phyloP scores from a whole-genome alignment of 2,329 filamentous ascomycete genomes.

The Neoascochyta sp. region DNA sequence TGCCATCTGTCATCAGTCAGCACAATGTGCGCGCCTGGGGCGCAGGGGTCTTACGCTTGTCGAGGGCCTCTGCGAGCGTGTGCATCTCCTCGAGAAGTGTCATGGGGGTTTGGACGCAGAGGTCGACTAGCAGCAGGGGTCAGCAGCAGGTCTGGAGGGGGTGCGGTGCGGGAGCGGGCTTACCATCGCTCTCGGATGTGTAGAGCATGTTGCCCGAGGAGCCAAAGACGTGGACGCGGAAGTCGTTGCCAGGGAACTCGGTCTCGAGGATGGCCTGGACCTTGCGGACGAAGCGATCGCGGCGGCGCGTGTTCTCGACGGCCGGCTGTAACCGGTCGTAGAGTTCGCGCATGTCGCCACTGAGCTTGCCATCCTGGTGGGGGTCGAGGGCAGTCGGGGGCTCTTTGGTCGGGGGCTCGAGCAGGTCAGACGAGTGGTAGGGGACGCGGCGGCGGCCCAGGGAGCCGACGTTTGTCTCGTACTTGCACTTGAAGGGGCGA shows the following conservation, averaged over 20 bases:
- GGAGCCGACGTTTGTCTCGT: conserved; percentile 74
- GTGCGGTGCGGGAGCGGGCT: conserved; percentile 26
- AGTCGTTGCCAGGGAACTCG: conserved; percentile 87
- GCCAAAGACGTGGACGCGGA: conserved; percentile 92
- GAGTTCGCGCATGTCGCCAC: conserved; percentile 77
- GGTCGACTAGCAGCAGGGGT: conserved; percentile 67
- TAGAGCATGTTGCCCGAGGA: conserved; percentile 94
- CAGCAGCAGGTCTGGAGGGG: too few relatives aligned
- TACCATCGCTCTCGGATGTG: conserved; percentile 94
- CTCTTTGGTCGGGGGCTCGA: conserved; percentile 66
- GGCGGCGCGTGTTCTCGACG: conserved; percentile 69
- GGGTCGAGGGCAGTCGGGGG: conserved; percentile 54
- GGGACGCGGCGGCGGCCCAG: conserved; percentile 83
- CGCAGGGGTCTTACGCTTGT: conserved; percentile 73
- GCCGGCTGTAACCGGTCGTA: conserved; percentile 84
- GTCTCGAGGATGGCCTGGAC: conserved; percentile 83
- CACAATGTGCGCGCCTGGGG: too few relatives aligned
- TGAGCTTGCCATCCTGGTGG: conserved; percentile 53
- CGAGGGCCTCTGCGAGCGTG: conserved; percentile 79
- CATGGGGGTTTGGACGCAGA: conserved; percentile 91
- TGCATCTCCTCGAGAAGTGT: conserved; percentile 87
- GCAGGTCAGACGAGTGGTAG: conserved; percentile 81
- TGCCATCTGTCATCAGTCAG: conserved; percentile 66
- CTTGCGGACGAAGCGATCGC: conserved; percentile 76
- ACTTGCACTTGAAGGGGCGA: conserved; percentile 67